phyloP scores from a whole-genome alignment of 176 grass and related monocot species.

The Musa itinerans region DNA sequence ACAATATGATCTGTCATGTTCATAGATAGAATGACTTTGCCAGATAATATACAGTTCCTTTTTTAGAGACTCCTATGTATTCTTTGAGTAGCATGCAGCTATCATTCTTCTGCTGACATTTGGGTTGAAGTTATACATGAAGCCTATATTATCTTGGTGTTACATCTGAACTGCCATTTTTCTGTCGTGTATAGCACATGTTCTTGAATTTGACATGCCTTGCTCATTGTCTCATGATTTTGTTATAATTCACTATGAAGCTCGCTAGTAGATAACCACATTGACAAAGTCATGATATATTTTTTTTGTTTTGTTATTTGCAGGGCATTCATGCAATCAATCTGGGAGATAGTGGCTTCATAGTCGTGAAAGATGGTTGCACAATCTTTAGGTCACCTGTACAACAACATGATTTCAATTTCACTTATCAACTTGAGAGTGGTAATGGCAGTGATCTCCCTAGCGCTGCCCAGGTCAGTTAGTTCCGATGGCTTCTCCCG shows the following conservation, averaged over 20 bases:
- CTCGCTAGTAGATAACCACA: background rate
- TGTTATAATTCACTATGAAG: background rate
- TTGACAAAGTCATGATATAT: background rate
- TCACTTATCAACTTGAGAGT: slow-evolving; percentile 92
- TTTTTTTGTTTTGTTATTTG: background rate
- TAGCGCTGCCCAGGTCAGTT: slow-evolving; percentile 79
- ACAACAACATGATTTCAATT: slow-evolving; percentile 99
- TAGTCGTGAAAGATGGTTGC: slow-evolving; percentile 77
- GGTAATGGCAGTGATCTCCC: slow-evolving; percentile 91
- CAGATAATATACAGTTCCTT: background rate
- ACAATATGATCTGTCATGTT: no score
- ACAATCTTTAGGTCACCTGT: slow-evolving; percentile 82
- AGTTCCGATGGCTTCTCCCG: background rate
- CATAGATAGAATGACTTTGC: background rate
- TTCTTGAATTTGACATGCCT: no score
- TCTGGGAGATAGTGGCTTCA: slow-evolving; percentile 88
- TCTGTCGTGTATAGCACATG: no score
- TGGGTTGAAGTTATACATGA: background rate
- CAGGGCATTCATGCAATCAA: slow-evolving; percentile 82
- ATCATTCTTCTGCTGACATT: background rate
- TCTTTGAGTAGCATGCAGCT: background rate
- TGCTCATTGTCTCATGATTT: background rate
- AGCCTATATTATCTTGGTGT: background rate
- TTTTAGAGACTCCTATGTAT: background rate
- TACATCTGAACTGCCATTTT: background rate